Conservation (phyloP, 2,329 filamentous ascomycete species). For the Calonectria multiphialidica region DNA sequence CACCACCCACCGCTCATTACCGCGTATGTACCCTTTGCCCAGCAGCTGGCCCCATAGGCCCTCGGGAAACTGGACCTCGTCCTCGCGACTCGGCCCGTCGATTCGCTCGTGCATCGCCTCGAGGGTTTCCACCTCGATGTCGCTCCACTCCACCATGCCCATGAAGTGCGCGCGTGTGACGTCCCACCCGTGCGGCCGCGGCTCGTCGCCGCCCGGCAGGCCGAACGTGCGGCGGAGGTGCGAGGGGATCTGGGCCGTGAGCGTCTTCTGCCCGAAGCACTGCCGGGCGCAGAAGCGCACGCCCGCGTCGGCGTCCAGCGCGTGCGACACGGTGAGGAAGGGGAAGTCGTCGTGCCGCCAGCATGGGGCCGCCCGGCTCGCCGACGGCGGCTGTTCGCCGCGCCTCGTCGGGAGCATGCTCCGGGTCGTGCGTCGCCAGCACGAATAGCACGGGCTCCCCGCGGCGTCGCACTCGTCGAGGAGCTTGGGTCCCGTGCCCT, state of each 20-base stretch:
- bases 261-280: constrained; percentile 60
- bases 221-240: constrained; percentile 42
- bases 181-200: not conserved
- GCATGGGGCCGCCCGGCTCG: constrained; percentile 51
- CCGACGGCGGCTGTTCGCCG: not conserved
- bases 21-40: constrained; percentile 65
- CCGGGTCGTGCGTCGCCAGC: constrained; percentile 51
- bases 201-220: not conserved
- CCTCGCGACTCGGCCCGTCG: constrained; percentile 34
- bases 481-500: constrained; percentile 62
- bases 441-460: constrained; percentile 46
- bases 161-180: constrained; percentile 13
- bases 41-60: constrained; percentile 62
- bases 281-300: constrained; percentile 59
- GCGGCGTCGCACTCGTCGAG: constrained; percentile 59
- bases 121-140: constrained; percentile 15
- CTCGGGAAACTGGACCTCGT: constrained; percentile 56
- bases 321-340: constrained; percentile 60
- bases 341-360: constrained; percentile 68
- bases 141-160: constrained; percentile 16
- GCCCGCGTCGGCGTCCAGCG: constrained; percentile 58
- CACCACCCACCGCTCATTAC: constrained; percentile 72
- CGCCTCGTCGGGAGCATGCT: not conserved
- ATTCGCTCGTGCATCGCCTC: constrained; percentile 13
- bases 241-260: constrained; percentile 58